phyloP scores from a whole-genome alignment of 176 grass and related monocot species.

The Carex littledalei region DNA sequence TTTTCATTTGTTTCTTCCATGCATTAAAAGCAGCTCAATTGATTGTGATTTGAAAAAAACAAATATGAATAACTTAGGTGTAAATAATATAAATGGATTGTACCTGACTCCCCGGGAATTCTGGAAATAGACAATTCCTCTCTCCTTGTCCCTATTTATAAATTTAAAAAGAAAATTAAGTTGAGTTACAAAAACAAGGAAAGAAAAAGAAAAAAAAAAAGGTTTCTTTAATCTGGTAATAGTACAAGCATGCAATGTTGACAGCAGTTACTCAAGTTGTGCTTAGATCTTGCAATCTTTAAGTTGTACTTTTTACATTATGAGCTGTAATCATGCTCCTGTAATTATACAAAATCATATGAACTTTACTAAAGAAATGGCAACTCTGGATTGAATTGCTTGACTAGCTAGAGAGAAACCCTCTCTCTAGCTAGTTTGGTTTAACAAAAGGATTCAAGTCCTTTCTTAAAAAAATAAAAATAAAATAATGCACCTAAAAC shows the following conservation, averaged over 20 bases:
- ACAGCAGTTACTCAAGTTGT: background rate
- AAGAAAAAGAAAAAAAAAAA: background rate
- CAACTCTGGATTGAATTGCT: background rate
- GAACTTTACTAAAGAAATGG: background rate
- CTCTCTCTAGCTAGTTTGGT: too few relatives aligned
- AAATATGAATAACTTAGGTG: background rate
- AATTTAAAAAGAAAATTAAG: constrained; percentile 25
- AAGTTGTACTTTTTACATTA: constrained; percentile 16
- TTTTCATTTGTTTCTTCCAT: constrained; percentile 23
- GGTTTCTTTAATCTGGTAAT: constrained; percentile 17
- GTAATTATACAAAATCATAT: constrained; percentile 17
- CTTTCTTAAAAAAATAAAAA: too few relatives aligned
- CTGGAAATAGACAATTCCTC: constrained; percentile 71
- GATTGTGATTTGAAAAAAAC: constrained; percentile 2
- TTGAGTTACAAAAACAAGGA: background rate
- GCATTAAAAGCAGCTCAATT: constrained; percentile 5
- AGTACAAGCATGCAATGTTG: constrained; percentile 49
- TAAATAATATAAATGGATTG: constrained; percentile 14
- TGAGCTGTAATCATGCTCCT: constrained; percentile 14
- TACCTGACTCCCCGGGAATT: constrained; percentile 75
- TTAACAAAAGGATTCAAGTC: too few relatives aligned
- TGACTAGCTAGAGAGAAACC: background rate
- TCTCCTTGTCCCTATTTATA: constrained; percentile 55
- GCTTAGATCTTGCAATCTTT: constrained; percentile 10
- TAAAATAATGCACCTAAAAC: too few relatives aligned